A percentile compares a stretch with the other conserved stretches of the same genome.
Conservation (phyloP, 306 rosid genomes). For the Quercus gilva region DNA sequence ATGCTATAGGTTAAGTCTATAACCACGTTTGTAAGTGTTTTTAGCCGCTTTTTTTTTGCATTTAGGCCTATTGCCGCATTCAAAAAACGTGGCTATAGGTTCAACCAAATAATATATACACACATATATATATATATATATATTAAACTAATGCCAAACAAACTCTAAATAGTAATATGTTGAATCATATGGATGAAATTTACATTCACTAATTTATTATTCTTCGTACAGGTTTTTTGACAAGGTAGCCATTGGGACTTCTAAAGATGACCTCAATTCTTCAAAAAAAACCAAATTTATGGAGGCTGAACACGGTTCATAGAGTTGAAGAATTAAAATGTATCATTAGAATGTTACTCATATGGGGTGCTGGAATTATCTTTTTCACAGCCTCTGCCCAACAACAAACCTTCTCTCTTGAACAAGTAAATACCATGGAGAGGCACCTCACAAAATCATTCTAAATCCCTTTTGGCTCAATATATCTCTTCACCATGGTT, state of each 20-base stretch:
- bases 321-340: slow-evolving; percentile 50
- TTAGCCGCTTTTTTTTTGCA: too few species aligned
- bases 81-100: too few species aligned
- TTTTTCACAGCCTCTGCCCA: slow-evolving; percentile 49
- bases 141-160: too few species aligned
- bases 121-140: too few species aligned
- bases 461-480: slow-evolving; percentile 50
- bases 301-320: slow-evolving; percentile 50
- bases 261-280: slow-evolving; percentile 29
- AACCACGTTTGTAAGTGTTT: too few species aligned
- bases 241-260: slow-evolving; percentile 42
- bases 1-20: too few species aligned
- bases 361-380: slow-evolving; percentile 51
- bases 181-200: too few species aligned
- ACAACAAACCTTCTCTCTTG: slow-evolving; percentile 44
- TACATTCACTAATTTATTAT: not conserved
- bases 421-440: slow-evolving; percentile 47
- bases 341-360: slow-evolving; percentile 48
- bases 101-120: too few species aligned
- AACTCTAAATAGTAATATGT: too few species aligned
- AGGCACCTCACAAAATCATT: slow-evolving; percentile 36
- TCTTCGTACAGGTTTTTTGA: slow-evolving; percentile 40
- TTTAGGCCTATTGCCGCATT: too few species aligned
- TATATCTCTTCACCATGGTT: slow-evolving; percentile 31
- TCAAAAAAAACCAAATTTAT: slow-evolving; percentile 28